Evolutionary conservation across 2,329 filamentous ascomycete genomes (phyloP).

Genomic region (Arthrobotrys musiformis): DNA sequence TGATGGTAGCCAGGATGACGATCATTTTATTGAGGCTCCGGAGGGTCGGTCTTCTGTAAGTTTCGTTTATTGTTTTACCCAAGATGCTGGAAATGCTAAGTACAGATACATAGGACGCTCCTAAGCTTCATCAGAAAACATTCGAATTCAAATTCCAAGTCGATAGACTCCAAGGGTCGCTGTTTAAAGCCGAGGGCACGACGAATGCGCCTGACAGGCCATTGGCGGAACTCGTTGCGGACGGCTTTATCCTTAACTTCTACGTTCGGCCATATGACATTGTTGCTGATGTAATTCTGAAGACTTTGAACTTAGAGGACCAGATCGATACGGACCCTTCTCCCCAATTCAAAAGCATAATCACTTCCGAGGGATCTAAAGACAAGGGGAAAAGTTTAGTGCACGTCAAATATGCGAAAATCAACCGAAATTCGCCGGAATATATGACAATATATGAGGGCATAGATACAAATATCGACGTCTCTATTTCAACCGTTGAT

Average conservation of each 20-base stretch:
- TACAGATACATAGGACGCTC: conserved; percentile 26
- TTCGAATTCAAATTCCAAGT: conserved; percentile 98
- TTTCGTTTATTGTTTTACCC: not conserved
- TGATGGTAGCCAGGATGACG: conserved; percentile 65
- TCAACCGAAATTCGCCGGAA: conserved; percentile 90
- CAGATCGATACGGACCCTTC: conserved; percentile 87
- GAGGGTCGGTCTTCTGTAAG: conserved; percentile 64
- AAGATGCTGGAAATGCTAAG: not conserved
- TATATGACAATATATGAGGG: conserved; percentile 92
- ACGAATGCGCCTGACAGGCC: conserved; percentile 82
- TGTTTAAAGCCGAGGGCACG: conserved; percentile 85
- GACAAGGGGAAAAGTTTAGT: conserved; percentile 68
- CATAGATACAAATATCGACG: conserved; percentile 90
- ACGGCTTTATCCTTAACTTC: conserved; percentile 86
- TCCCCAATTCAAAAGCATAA: conserved; percentile 93
- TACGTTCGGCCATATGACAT: conserved; percentile 91
- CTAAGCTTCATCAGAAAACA: conserved; percentile 84
- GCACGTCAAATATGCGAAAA: conserved; percentile 85
- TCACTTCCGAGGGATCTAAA: conserved; percentile 90
- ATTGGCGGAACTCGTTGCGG: conserved; percentile 88
- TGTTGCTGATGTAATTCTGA: conserved; percentile 88
- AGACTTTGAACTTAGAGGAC: conserved; percentile 88
- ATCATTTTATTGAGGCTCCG: conserved; percentile 74
- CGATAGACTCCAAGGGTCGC: conserved; percentile 89
- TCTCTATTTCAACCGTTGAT: conserved; percentile 94